Percentiles rank a stretch among this genome's conserved stretches.
Conservation (phyloP, 192 early-diverging fungal species). For the Coemansia sp. region DNA sequence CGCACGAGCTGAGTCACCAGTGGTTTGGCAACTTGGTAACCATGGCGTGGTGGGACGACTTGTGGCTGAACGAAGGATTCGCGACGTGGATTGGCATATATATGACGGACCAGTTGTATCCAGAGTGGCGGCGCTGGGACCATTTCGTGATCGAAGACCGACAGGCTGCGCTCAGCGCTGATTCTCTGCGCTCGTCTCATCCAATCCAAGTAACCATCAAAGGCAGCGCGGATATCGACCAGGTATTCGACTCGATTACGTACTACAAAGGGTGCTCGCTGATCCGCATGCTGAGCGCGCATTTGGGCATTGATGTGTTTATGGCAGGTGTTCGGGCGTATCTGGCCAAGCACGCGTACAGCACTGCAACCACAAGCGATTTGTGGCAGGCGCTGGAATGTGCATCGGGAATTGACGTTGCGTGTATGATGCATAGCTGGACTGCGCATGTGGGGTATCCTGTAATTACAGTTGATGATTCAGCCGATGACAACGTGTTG, state of each 20-base stretch:
- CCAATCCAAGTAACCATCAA: constrained; percentile 78
- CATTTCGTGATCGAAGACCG: constrained; percentile 67
- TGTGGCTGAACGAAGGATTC: constrained; percentile 90
- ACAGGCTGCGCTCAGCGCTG: constrained; percentile 65
- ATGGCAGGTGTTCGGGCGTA: constrained; percentile 59
- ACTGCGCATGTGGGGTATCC: constrained; percentile 69
- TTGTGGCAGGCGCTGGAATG: constrained; percentile 70
- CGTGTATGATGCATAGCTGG: constrained; percentile 73
- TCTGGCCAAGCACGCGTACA: constrained; percentile 67
- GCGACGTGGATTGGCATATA: constrained; percentile 77
- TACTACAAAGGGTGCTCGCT: constrained; percentile 82
- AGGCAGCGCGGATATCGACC: constrained; percentile 68
- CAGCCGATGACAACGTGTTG: constrained; percentile 53
- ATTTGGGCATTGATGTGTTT: constrained; percentile 55
- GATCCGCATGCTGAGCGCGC: constrained; percentile 78
- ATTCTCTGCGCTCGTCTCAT: constrained; percentile 76
- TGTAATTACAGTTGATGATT: constrained; percentile 60
- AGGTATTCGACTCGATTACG: constrained; percentile 86
- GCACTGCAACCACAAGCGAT: constrained; percentile 72
- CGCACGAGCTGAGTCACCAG: constrained; percentile 82
- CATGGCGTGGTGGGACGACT: constrained; percentile 68
- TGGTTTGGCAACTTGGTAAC: constrained; percentile 89
- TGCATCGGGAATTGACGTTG: constrained; percentile 66
- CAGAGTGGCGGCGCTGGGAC: constrained; percentile 77
- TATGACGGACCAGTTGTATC: constrained; percentile 70